A percentile compares a stretch with the other conserved stretches of the same genome.
Conservation (phyloP, 495 filamentous ascomycete species). For the Geoglossum glabrum region DNA sequence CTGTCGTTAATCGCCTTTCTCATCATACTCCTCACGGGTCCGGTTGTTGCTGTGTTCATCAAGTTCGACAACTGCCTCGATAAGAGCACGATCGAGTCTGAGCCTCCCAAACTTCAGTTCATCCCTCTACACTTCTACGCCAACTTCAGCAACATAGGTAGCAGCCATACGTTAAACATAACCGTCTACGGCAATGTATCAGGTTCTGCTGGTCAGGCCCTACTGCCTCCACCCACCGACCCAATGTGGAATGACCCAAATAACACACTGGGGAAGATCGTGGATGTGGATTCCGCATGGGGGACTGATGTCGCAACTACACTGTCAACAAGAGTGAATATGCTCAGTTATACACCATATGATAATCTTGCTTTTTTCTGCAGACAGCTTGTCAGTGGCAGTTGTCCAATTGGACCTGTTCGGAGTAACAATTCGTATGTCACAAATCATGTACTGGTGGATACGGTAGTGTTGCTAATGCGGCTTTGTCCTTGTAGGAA, state of each 20-base stretch:
- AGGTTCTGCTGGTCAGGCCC: constrained; percentile 27
- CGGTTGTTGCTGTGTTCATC: constrained; percentile 35
- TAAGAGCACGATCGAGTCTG: constrained; percentile 31
- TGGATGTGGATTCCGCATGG: constrained; percentile 25
- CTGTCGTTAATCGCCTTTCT: not conserved
- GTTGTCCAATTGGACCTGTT: constrained; percentile 56
- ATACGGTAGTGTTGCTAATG: not conserved
- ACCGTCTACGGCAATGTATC: constrained; percentile 85
- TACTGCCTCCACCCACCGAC: constrained; percentile 31
- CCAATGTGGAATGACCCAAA: constrained; percentile 32
- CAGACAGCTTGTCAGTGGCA: constrained; percentile 32
- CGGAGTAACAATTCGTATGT: constrained; percentile 44
- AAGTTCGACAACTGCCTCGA: constrained; percentile 70
- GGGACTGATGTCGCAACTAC: constrained; percentile 45
- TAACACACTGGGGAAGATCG: constrained; percentile 56
- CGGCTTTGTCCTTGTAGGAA: constrained; percentile 18
- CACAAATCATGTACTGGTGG: constrained; percentile 1
- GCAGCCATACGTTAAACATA: constrained; percentile 48
- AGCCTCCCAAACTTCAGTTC: constrained; percentile 53
- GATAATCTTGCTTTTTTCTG: constrained; percentile 39
- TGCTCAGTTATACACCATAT: constrained; percentile 55
- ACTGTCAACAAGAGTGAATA: constrained; percentile 42
- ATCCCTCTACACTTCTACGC: constrained; percentile 52
- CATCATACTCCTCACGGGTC: not conserved
- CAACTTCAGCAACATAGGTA: constrained; percentile 38